phyloP scores from a whole-genome alignment of 1,284 basidiomycete genomes.

The Athelia sp. region DNA sequence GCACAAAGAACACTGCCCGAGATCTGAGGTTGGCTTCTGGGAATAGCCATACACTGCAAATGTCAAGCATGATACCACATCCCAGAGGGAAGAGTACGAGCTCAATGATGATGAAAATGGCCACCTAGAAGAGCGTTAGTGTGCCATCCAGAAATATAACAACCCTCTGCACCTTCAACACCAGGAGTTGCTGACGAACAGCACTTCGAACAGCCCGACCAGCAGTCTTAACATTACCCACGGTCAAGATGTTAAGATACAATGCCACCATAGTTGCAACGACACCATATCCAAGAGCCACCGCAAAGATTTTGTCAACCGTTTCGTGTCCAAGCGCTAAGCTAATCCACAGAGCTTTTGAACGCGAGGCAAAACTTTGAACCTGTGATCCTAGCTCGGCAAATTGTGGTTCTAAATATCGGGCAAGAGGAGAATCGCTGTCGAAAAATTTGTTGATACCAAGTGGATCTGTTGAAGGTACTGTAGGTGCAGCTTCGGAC shows the following conservation, averaged over 20 bases:
- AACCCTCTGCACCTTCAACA: constrained; percentile 69
- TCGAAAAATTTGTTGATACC: constrained; percentile 37
- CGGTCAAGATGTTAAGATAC: constrained; percentile 69
- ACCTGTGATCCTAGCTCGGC: constrained; percentile 52
- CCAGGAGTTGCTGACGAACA: constrained; percentile 76
- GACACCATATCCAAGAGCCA: constrained; percentile 70
- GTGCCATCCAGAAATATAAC: constrained; percentile 6
- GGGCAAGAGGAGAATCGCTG: constrained; percentile 34
- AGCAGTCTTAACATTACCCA: constrained; percentile 65
- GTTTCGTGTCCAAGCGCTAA: constrained; percentile 59
- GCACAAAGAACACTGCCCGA: constrained; percentile 57
- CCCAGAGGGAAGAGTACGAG: constrained; percentile 86
- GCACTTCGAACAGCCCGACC: constrained; percentile 71
- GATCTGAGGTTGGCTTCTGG: constrained; percentile 63
- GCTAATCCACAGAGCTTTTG: constrained; percentile 47
- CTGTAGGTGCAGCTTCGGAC: background rate
- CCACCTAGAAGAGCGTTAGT: constrained; percentile 47
- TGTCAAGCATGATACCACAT: constrained; percentile 83
- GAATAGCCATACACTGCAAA: constrained; percentile 83
- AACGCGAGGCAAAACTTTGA: constrained; percentile 30
- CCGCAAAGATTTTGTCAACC: constrained; percentile 61
- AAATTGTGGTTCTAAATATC: constrained; percentile 53
- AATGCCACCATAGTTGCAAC: constrained; percentile 54
- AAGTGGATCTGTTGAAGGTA: constrained; percentile 6
- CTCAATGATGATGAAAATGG: constrained; percentile 85